Conservation (phyloP, 805 yeast genomes). For the Phaffomyces antillensis region DNA sequence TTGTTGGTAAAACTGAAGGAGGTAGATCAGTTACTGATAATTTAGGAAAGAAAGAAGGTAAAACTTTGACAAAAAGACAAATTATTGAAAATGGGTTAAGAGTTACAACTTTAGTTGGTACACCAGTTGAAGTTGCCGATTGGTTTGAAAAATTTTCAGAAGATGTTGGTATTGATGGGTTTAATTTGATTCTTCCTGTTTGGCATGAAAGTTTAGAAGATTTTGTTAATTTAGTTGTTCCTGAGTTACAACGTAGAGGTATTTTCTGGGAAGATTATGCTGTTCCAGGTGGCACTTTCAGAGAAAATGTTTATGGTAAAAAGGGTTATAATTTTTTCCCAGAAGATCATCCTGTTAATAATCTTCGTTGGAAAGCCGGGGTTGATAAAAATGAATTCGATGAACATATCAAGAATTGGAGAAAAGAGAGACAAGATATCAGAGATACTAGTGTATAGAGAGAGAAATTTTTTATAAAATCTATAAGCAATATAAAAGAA, state of each 20-base stretch:
- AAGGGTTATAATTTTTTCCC: slow-evolving; percentile 17
- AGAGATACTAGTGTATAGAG: no score
- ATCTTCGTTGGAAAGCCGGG: no score
- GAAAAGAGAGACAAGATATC: background rate
- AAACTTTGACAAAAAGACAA: no score
- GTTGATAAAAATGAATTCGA: no score
- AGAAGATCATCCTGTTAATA: slow-evolving; percentile 14
- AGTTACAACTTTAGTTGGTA: no score
- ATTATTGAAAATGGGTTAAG: no score
- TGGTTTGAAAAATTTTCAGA: slow-evolving; percentile 33
- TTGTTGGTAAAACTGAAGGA: no score
- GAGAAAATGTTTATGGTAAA: slow-evolving; percentile 29
- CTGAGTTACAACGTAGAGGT: slow-evolving; percentile 30
- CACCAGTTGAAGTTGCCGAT: slow-evolving; percentile 22
- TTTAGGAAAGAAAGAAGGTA: no score
- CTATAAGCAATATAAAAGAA: background rate
- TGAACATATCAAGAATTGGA: background rate
- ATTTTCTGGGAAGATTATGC: slow-evolving; percentile 32
- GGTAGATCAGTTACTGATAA: no score
- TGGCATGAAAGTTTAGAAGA: slow-evolving; percentile 32
- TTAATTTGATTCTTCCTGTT: slow-evolving; percentile 33
- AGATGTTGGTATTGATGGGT: slow-evolving; percentile 35
- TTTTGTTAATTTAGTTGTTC: slow-evolving; percentile 30
- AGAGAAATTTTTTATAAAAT: no score
- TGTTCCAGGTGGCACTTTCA: slow-evolving; percentile 29